Evolutionary conservation across 805 yeast species (phyloP).

Genomic region (Pichia membranifaciens): DNA sequence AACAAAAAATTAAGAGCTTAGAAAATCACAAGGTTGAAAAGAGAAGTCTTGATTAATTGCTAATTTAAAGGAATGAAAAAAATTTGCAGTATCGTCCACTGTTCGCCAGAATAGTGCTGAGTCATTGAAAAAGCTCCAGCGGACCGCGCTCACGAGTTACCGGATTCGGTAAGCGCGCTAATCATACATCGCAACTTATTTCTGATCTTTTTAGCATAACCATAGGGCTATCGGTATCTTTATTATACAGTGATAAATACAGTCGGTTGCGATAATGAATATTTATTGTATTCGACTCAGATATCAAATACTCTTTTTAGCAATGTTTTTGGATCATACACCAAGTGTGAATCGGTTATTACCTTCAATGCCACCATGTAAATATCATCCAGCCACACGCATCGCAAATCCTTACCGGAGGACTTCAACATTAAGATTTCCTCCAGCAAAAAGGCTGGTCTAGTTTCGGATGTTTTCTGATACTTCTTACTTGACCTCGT

Average conservation of each 20-base stretch:
- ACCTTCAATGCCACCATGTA: constrained; percentile 7
- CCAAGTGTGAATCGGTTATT: neutral
- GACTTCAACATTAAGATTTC: neutral
- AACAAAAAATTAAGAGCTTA: neutral
- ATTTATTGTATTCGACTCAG: neutral
- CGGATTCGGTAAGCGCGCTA: constrained; percentile 14
- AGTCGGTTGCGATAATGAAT: too few species aligned
- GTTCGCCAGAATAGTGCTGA: neutral
- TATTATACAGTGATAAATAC: neutral
- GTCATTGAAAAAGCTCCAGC: constrained; percentile 1
- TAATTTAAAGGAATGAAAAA: neutral
- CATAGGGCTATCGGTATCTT: too few species aligned
- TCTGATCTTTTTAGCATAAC: too few species aligned
- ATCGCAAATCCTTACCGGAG: neutral
- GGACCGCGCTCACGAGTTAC: constrained; percentile 15
- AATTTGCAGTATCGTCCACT: constrained; percentile 4
- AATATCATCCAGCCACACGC: constrained; percentile 10
- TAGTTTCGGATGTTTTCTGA: neutral
- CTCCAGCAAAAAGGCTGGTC: constrained; percentile 9
- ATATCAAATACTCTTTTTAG: constrained; percentile 1
- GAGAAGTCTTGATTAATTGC: neutral
- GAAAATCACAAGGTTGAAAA: neutral
- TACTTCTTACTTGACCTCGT: neutral
- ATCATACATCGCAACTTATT: too few species aligned
- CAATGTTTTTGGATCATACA: constrained; percentile 3